Evolutionary conservation across 75 land plant species (phyloP).

Genomic region (Sequoia sempervirens): DNA sequence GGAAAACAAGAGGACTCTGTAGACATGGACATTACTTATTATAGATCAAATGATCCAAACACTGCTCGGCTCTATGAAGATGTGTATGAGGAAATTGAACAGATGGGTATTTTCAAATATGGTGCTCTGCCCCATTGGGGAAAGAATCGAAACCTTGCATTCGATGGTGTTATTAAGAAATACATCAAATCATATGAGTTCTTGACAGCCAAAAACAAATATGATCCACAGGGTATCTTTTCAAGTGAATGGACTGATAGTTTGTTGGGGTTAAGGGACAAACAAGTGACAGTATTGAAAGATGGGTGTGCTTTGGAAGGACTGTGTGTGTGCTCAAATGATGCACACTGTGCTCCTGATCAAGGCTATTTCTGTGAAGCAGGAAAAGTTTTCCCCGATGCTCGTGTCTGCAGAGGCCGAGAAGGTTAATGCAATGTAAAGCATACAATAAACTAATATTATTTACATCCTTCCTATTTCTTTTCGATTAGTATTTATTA

Average conservation of each 20-base stretch:
- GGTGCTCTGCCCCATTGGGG: constrained; percentile 79
- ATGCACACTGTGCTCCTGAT: constrained; percentile 61
- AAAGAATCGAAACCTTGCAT: constrained; percentile 68
- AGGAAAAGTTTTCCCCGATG: too few relatives aligned
- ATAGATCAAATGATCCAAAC: constrained; percentile 41
- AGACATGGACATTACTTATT: constrained; percentile 63
- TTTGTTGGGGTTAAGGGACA: constrained; percentile 33
- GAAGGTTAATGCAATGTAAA: too few relatives aligned
- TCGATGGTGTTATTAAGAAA: constrained; percentile 34
- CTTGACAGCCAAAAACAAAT: constrained; percentile 40
- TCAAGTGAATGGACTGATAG: constrained; percentile 73
- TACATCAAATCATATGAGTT: constrained; percentile 38
- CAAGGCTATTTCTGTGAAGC: constrained; percentile 52
- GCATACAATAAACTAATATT: too few relatives aligned
- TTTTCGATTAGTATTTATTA: too few relatives aligned
- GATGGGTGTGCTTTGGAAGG: constrained; percentile 79
- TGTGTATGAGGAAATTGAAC: constrained; percentile 69
- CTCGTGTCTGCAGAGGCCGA: too few relatives aligned
- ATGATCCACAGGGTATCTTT: constrained; percentile 62
- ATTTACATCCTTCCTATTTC: too few relatives aligned
- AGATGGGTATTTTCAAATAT: constrained; percentile 63
- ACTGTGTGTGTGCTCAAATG: constrained; percentile 60
- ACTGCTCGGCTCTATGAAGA: constrained; percentile 57
- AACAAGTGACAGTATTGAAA: constrained; percentile 10
- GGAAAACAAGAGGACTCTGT: constrained; percentile 58